These are phyloP conservation scores for Tetradesmus obliquus DNA, from an alignment of 139 green algal genomes.

Conservation along the genomic window DNA sequence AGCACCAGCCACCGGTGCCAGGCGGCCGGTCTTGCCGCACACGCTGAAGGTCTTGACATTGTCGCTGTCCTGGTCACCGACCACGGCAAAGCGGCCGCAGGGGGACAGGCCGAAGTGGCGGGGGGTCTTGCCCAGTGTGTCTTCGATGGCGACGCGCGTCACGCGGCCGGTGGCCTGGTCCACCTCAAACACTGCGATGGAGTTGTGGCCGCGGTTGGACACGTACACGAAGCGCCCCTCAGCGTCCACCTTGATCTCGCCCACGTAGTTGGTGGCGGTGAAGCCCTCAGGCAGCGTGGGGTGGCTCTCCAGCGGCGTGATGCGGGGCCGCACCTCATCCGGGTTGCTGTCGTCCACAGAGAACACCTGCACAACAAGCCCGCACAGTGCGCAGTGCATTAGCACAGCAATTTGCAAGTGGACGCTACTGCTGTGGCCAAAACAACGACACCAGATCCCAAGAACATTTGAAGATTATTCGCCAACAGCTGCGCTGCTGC, in stretches of 20 bases:
- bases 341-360: slow-evolving; percentile 37
- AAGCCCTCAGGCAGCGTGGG: slow-evolving; percentile 36
- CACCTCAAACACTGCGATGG: slow-evolving; percentile 40
- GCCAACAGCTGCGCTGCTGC: no score
- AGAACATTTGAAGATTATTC: no score
- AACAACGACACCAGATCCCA: background rate
- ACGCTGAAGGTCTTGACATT: slow-evolving; percentile 30
- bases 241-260: slow-evolving; percentile 40
- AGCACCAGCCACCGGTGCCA: background rate
- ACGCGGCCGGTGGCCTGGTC: slow-evolving; percentile 34
- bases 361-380: slow-evolving; percentile 33
- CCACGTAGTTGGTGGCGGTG: slow-evolving; percentile 42
- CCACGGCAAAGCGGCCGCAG: slow-evolving; percentile 36
- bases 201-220: slow-evolving; percentile 48
- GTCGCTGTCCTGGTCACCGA: slow-evolving; percentile 46
- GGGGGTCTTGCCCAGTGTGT: slow-evolving; percentile 25
- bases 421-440: background rate
- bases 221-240: slow-evolving; percentile 45
- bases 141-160: slow-evolving; percentile 7
- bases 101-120: slow-evolving; percentile 46
- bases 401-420: background rate
- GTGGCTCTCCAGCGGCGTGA: slow-evolving; percentile 29
- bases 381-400: no score
- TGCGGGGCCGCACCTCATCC: slow-evolving; percentile 37
- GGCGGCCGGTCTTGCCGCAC: slow-evolving; percentile 23